phyloP scores from a whole-genome alignment of 1,284 basidiomycete species.

The Lignosus rhinocerotis region DNA sequence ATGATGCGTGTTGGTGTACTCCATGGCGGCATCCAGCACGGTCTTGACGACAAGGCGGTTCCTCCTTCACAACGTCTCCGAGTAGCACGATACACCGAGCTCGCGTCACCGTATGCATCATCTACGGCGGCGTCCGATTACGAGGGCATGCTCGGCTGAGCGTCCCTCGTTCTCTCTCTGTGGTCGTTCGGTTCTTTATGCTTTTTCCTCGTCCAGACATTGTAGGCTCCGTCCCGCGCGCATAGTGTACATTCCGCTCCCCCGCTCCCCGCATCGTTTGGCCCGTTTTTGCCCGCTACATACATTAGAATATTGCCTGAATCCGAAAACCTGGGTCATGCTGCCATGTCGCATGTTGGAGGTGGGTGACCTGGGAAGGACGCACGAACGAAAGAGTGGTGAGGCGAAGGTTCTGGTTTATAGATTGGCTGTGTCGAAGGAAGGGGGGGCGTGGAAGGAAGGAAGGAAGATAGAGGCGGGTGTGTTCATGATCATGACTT shows the following conservation, averaged over 20 bases:
- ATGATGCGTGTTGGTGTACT: conserved; percentile 92
- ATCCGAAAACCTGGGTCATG: conserved; percentile 8
- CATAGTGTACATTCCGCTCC: conserved; percentile 18
- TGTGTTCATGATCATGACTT: conserved; percentile 18
- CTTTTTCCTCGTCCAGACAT: conserved; percentile 4
- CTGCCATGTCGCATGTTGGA: background rate
- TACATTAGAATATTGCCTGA: conserved; percentile 15
- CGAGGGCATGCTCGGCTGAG: conserved; percentile 38
- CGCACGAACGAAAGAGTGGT: background rate
- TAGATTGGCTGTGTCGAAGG: background rate
- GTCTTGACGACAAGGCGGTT: conserved; percentile 64
- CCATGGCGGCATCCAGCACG: conserved; percentile 69
- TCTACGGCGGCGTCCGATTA: conserved; percentile 39
- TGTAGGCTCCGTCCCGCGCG: conserved; percentile 14
- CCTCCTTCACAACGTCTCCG: conserved; percentile 72
- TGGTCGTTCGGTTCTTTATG: background rate
- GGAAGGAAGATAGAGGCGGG: conserved; percentile 1
- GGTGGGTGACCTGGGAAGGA: background rate
- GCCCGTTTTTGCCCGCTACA: background rate
- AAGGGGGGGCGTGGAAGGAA: background rate
- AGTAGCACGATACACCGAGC: conserved; percentile 64
- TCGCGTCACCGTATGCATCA: conserved; percentile 50
- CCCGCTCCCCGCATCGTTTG: conserved; percentile 13
- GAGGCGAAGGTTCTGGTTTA: background rate
- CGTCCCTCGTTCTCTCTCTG: background rate